Evolutionary conservation across 1,284 basidiomycete species (phyloP), one percentile per base, ranked within the genome.

Genomic region (Limonomyces culmigenus): DNA sequence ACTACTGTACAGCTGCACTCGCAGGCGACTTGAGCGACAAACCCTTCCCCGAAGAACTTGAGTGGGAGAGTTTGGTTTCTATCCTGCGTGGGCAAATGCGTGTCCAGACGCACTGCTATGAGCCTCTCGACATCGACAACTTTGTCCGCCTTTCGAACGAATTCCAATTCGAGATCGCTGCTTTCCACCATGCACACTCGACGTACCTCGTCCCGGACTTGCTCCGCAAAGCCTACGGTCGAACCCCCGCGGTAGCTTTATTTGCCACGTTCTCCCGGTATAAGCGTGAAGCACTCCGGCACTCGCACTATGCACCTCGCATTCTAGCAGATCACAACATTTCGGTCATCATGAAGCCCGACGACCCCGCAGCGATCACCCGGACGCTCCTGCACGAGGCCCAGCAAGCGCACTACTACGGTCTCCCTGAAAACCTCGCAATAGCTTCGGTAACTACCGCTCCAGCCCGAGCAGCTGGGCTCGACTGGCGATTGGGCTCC

Each of bases 161-260:
- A 53, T 93, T 89, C 66, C 60, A 78, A 47, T 88, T 88, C 55
- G 67, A 74, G 3, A 67, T 87, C 37, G 75, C 83, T 2, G 74
- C 77, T 2, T 81, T 92, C 54, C 88, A 92, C 52, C 87, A 92
- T 48, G 86, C 88, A 0, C 74, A 76, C 44, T 84, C 88, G 51
- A 74, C 87, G 0, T 92, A 85, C 50, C 70, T 92, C 16, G 75
- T 85, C 20, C 79, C 84, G 1, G 72, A 74, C 32, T 51, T 84
- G 5, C 56, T 89, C 37, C 84, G 80, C 53, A 59, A 64, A 45
- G 63, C 74, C 68, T 27, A 17, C 19, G 8, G 36, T 68, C 67
- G 62, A 35, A 61, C 62, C n/a, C 78, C 83, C 0, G 72, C 77
- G 1, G 56, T 80, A 21, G 84, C 80, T 2, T 62, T 85, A 41